Base-by-base conservation (phyloP, 176 grass and related monocot species). In the Metroxylon sagu region DNA sequence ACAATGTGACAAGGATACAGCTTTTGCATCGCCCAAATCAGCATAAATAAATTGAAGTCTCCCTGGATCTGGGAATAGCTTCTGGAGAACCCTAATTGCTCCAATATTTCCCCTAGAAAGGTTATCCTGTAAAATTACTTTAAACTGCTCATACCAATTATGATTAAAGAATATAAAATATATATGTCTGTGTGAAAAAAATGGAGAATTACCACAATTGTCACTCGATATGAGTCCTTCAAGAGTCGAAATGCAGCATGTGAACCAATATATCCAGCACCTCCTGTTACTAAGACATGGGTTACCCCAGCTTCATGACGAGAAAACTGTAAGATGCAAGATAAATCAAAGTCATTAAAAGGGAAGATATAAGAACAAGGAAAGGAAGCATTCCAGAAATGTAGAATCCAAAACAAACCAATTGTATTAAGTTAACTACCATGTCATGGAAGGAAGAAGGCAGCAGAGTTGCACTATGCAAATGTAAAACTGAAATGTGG, bases 1-100 rank as follows among this genome's bases (percentile, higher is more conserved):
- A 48, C 7, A 43, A 43, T 43, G 8, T 65, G 66, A 26, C 19
- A 68, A 88, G 81, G 84, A 82, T 98, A 98, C 93, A 66, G 59
- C 67, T 83, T 82, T 85, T 17, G 93, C 58, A 73, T 98, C 79
- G 25, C 93, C 93, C 74, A 98, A 73, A 74, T 98, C 93, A 74
- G 81, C 88, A 75, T 92, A 89, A 59, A 98, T 92, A 82, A 98
- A 98, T 51, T 98, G 93, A 79, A 98, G 84, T 73, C 81, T 98
- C 56, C 93, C 93, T 28, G 79, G 84, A 26, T 92, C 79, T 69
- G 93, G 87, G 60, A 83, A 98, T 23, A 98, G 49, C 29, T 66
- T 54, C 65, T 88, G 87, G 50, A 98, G 84, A 64, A 76, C 59
- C 75, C 43, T 92, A 16, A 98, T 85, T 51, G 93, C 93, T 66